Conservation (phyloP, 2,329 filamentous ascomycete species). For the Achaetomium macrosporum region DNA sequence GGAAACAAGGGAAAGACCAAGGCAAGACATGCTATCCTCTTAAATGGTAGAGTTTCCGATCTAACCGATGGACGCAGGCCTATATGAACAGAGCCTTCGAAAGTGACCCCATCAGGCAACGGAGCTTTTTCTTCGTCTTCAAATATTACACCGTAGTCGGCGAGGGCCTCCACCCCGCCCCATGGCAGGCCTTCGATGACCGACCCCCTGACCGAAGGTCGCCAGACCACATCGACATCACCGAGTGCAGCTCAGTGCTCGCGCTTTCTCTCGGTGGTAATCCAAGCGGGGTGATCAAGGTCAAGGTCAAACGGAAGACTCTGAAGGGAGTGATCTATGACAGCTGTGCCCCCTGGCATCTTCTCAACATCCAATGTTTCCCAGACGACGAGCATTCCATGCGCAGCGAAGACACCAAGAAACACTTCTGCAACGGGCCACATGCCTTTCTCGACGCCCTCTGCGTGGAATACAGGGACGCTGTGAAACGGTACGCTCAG, state of each 20-base stretch:
- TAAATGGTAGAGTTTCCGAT: no score
- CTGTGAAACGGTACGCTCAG: constrained; percentile 50
- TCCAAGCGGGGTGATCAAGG: constrained; percentile 43
- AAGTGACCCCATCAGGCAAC: constrained; percentile 41
- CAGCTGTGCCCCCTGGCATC: constrained; percentile 55
- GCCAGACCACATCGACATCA: constrained; percentile 51
- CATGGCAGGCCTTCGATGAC: constrained; percentile 54
- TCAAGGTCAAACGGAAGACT: constrained; percentile 39
- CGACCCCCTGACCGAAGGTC: constrained; percentile 34
- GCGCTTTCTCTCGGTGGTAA: constrained; percentile 51
- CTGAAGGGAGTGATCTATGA: constrained; percentile 50
- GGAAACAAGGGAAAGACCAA: constrained; percentile 39
- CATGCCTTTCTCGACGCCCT: constrained; percentile 56
- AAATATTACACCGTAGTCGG: constrained; percentile 60
- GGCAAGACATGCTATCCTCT: not conserved
- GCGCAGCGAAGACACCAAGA: constrained; percentile 48
- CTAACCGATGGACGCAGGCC: constrained; percentile 25
- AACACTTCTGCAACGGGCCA: constrained; percentile 54
- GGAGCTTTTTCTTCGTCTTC: constrained; percentile 57
- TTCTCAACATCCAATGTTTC: constrained; percentile 53
- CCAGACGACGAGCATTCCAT: constrained; percentile 53
- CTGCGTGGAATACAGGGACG: constrained; percentile 55
- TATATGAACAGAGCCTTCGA: constrained; percentile 47
- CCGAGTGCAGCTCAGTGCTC: constrained; percentile 54
- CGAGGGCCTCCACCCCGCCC: constrained; percentile 48